These are phyloP conservation scores for Colletotrichum destructivum DNA, from an alignment of 2,329 filamentous ascomycete species.

Conservation along the genomic window DNA sequence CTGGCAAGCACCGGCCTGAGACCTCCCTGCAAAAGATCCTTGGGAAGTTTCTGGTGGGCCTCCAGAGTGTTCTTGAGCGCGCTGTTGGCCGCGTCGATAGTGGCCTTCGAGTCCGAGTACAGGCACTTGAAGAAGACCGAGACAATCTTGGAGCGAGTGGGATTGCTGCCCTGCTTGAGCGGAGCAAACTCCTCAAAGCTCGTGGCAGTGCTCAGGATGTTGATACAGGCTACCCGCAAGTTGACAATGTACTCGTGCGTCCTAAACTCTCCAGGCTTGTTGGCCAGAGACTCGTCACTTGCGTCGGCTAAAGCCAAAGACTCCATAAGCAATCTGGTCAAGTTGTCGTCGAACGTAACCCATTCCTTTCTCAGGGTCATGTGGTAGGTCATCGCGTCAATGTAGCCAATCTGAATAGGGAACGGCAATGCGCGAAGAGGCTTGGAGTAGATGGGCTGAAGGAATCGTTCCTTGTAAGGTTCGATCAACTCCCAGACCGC, in stretches of 20 bases:
- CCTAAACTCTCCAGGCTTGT: conserved; percentile 94
- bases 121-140: conserved; percentile 98
- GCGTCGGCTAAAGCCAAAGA: conserved; percentile 94
- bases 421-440: conserved; percentile 94
- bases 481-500: conserved; percentile 91
- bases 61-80: conserved; percentile 90
- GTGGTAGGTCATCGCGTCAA: conserved; percentile 97
- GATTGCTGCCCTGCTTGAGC: conserved; percentile 76
- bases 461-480: conserved; percentile 89
- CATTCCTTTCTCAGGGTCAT: conserved; percentile 91
- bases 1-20: conserved; percentile 96
- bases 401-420: conserved; percentile 95
- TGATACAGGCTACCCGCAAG: conserved; percentile 92
- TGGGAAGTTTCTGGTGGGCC: conserved; percentile 92
- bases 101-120: conserved; percentile 92
- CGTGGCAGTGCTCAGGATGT: conserved; percentile 93
- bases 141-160: conserved; percentile 80
- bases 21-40: conserved; percentile 94
- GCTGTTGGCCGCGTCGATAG: conserved; percentile 93
- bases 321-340: conserved; percentile 93
- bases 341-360: conserved; percentile 90
- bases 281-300: conserved; percentile 90
- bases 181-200: conserved; percentile 88
- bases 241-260: conserved; percentile 97
- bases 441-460: conserved; percentile 96